Evolutionary conservation across 2,329 filamentous ascomycete species (phyloP).

Genomic region (Aspergillus calidoustus): DNA sequence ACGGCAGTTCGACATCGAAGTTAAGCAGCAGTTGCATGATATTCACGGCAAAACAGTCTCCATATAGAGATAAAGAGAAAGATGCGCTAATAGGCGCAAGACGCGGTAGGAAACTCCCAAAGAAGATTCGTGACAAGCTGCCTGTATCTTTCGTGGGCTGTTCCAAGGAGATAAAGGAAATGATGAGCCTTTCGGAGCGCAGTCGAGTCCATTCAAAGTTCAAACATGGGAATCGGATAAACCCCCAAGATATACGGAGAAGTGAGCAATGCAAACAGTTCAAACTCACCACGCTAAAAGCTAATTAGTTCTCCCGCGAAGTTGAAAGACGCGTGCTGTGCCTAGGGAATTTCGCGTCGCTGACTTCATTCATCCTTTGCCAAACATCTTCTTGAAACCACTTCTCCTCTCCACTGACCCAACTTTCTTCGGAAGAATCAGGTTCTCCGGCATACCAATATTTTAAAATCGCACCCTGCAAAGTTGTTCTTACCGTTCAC

Average conservation of each 20-base stretch:
- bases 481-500: background rate
- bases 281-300: background rate
- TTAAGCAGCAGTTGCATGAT: background rate
- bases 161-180: no score
- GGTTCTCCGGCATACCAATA: background rate
- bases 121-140: background rate
- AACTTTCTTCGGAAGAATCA: background rate
- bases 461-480: background rate
- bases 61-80: background rate
- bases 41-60: background rate
- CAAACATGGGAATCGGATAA: background rate
- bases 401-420: background rate
- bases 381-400: background rate
- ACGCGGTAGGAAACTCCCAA: background rate
- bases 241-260: background rate
- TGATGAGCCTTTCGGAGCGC: no score
- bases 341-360: background rate
- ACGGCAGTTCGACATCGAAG: background rate
- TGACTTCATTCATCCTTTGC: background rate
- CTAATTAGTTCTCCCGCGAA: background rate
- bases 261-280: background rate
- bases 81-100: background rate
- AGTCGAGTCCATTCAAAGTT: background rate
- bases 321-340: background rate
- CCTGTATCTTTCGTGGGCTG: no score